A percentile compares a stretch with the other conserved stretches of the same genome.
phyloP scores from a whole-genome alignment of 371 early-diverging fungal genomes.

The Synchytrium microbalum region DNA sequence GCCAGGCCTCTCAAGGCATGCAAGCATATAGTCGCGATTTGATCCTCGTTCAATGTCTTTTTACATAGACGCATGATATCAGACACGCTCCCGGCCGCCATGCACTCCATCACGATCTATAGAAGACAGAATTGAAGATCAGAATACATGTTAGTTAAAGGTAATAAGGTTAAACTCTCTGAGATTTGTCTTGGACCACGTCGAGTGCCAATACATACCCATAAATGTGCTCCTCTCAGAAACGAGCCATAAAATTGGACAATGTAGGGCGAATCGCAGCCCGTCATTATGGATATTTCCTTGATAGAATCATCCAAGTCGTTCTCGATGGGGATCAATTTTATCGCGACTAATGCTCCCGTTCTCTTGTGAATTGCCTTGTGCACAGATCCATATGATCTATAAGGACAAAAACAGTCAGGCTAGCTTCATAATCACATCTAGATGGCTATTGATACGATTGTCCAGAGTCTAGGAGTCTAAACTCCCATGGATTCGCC shows the following conservation, averaged over 20 bases:
- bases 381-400: conserved; percentile 65
- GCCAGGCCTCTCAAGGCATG: conserved; percentile 44
- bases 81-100: conserved; percentile 49
- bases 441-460: too few species aligned
- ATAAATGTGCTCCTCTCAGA: conserved; percentile 30
- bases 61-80: conserved; percentile 46
- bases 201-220: conserved; percentile 22
- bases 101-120: conserved; percentile 54
- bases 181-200: neutral
- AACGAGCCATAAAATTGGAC: conserved; percentile 39
- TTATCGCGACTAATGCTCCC: conserved; percentile 46
- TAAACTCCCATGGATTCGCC: too few species aligned
- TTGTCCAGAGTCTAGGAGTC: too few species aligned
- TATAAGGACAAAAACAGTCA: too few species aligned
- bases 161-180: neutral
- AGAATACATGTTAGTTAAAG: neutral
- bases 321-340: conserved; percentile 46
- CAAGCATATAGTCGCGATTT: conserved; percentile 45
- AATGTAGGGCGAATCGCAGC: conserved; percentile 27
- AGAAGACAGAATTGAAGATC: neutral
- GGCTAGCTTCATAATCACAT: too few species aligned
- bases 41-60: conserved; percentile 39
- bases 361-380: conserved; percentile 52
- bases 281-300: conserved; percentile 46
- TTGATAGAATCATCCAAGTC: conserved; percentile 41